These are phyloP conservation scores for Cutaneotrichosporon arboriforme DNA, from an alignment of 1,284 basidiomycete species.

Conservation along the genomic window DNA sequence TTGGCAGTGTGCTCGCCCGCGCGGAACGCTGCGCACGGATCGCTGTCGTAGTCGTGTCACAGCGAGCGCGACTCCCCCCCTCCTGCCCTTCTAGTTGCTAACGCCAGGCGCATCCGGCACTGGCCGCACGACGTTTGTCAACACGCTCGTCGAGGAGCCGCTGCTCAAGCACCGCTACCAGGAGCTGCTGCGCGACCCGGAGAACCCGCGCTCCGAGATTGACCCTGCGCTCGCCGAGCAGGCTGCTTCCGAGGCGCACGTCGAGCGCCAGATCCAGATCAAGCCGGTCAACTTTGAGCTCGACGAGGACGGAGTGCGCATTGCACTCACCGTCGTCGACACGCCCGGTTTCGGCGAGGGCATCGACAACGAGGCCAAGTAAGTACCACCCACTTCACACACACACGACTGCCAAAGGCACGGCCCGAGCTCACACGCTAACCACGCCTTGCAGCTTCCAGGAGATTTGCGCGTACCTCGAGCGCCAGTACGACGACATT, in stretches of 20 bases:
- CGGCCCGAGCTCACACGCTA: background rate
- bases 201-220: conserved; percentile 71
- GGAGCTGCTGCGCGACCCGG: conserved; percentile 46
- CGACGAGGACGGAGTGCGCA: conserved; percentile 96
- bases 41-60: background rate
- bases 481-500: conserved; percentile 99
- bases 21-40: background rate
- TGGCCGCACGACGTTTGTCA: conserved; percentile 95
- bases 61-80: background rate
- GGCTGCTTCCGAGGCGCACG: conserved; percentile 69
- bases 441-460: conserved; percentile 65
- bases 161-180: conserved; percentile 58
- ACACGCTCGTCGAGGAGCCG: conserved; percentile 92
- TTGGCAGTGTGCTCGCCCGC: too few relatives aligned
- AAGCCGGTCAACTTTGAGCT: conserved; percentile 95
- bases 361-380: conserved; percentile 98
- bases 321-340: conserved; percentile 96
- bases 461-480: conserved; percentile 94
- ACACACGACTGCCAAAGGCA: too few relatives aligned
- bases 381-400: conserved; percentile 50
- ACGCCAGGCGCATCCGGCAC: conserved; percentile 78
- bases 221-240: conserved; percentile 53
- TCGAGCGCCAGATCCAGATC: conserved; percentile 92
- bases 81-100: background rate
- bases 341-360: conserved; percentile 99